A percentile compares a stretch with the other conserved stretches of the same genome.
These are phyloP conservation scores for Canavalia gladiata DNA, from an alignment of 306 rosid species.

Conservation along the genomic window DNA sequence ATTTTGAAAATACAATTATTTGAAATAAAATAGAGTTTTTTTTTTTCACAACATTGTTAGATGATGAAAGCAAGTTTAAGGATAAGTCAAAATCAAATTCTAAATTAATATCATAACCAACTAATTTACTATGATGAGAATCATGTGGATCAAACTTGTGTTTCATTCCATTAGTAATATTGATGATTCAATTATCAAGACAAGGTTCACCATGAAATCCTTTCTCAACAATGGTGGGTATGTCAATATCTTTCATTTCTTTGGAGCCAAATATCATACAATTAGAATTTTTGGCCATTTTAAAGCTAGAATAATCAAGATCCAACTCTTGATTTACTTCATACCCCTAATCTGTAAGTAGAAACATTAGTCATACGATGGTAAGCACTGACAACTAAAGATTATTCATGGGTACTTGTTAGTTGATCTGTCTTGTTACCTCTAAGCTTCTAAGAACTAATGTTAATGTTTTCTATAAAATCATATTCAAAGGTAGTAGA, in stretches of 20 bases:
- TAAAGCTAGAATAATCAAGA: slow-evolving; percentile 55
- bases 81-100: not conserved
- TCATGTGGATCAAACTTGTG: slow-evolving; percentile 74
- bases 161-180: slow-evolving; percentile 48
- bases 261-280: slow-evolving; percentile 41
- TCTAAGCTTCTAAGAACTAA: slow-evolving; percentile 79
- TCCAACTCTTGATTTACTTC: slow-evolving; percentile 60
- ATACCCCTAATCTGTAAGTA: slow-evolving; percentile 50
- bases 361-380: slow-evolving; percentile 61
- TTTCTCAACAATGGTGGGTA: slow-evolving; percentile 40
- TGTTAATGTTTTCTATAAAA: slow-evolving; percentile 49
- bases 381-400: slow-evolving; percentile 86
- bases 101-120: slow-evolving; percentile 42
- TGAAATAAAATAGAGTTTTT: too few species aligned
- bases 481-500: slow-evolving; percentile 62
- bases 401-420: slow-evolving; percentile 66
- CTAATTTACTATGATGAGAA: slow-evolving; percentile 48
- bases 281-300: slow-evolving; percentile 44
- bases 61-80: too few species aligned
- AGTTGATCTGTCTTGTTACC: slow-evolving; percentile 66
- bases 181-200: slow-evolving; percentile 53
- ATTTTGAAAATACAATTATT: too few species aligned
- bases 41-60: too few species aligned
- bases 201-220: slow-evolving; percentile 64
- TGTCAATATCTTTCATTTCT: slow-evolving; percentile 45